phyloP scores from a whole-genome alignment of 2,329 filamentous ascomycete species.

The Penicillium paneum region DNA sequence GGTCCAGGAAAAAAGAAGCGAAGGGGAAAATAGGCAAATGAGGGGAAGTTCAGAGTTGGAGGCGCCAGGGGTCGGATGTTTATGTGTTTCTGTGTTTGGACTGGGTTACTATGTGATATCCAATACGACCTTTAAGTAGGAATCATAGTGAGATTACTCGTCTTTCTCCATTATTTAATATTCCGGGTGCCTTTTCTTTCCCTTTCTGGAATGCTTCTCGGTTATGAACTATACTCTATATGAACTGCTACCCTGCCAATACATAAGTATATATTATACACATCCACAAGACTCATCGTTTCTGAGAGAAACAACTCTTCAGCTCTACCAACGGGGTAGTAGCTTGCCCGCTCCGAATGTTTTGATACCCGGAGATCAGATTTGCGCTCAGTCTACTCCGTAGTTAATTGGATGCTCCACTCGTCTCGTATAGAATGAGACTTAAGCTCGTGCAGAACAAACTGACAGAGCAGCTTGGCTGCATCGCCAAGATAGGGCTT shows the following conservation, averaged over 20 bases:
- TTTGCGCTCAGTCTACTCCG: not conserved
- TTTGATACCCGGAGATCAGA: not conserved
- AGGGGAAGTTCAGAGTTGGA: constrained; percentile 23
- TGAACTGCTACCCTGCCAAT: too few relatives aligned
- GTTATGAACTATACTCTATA: too few relatives aligned
- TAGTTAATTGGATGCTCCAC: not conserved
- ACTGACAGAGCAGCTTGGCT: not conserved
- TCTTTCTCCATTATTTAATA: not conserved
- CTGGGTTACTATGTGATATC: constrained; percentile 7
- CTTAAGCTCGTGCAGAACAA: not conserved
- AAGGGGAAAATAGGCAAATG: constrained; percentile 20
- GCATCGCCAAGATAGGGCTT: not conserved
- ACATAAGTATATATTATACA: not conserved
- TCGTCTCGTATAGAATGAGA: not conserved
- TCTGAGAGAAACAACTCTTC: not conserved
- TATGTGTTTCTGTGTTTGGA: constrained; percentile 5
- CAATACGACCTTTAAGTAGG: not conserved
- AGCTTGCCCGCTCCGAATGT: not conserved
- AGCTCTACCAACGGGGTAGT: not conserved
- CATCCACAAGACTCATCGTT: not conserved
- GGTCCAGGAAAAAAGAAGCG: not conserved
- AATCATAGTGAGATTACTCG: too few relatives aligned
- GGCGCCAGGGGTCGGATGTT: constrained; percentile 18
- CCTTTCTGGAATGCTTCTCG: not conserved
- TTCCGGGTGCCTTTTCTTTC: not conserved